Evolutionary conservation across 148 eudicot genomes (phyloP), one percentile per base, ranked within the genome.

Genomic region (Drosera capensis): DNA sequence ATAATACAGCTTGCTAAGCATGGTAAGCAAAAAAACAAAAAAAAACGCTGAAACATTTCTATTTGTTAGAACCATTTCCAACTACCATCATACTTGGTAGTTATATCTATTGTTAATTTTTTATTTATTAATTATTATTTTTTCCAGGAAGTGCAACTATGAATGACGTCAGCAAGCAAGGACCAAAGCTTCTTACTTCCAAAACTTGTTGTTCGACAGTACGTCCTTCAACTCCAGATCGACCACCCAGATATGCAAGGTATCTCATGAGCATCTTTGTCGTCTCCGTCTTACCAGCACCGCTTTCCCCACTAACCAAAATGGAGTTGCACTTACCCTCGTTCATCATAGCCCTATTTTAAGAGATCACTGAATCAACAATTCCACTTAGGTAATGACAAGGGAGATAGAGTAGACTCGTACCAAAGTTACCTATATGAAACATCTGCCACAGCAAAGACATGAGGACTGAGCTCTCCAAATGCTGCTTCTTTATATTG

Each of bases 201-300:
- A 92, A 34, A 58, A 92, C 99, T 85, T 92, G 95, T 49, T 85
- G 99, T 60, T 85, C 99, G 48, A 92, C 95, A 19, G 99, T 85
- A 23, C 95, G 74, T 35, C 95, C 94, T 81, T 92, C 95, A n/a
- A 82, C 86, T 36, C 99, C 99, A 34, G 82, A 57, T 9, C 86
- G 88, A 40, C 99, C 95, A 45, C 99, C 99, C 63, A 92, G 61
- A 57, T 81, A 51, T 19, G 99, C 99, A 46, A 92, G 95, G 63
- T 92, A 92, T 65, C 94, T 71, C 99, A 92, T 92, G 40, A 92
- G 94, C 99, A 92, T 92, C 68, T 85, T 85, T 31, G 99, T 85
- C 24, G 99, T 92, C 72, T 92, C 95, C 14, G 99, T 92, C 61
- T 92, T 92, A 62, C 99, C 95, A 57, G 99, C 99, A 66, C 95